Evolutionary conservation across 345 rosid species (phyloP).

Genomic region (Brassica rapa): DNA sequence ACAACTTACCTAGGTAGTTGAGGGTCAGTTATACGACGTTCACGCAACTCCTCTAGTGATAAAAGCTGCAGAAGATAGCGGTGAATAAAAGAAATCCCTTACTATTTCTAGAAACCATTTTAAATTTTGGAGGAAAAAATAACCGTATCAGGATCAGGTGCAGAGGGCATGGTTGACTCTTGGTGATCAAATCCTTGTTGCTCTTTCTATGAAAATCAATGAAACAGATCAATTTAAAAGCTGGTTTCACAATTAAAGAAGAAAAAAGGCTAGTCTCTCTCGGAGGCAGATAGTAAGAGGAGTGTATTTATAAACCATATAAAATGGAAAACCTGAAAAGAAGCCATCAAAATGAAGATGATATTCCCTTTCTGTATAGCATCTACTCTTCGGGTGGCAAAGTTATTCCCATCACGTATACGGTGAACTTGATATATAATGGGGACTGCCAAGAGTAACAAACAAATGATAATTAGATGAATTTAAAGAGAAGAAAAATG

Average conservation of each 20-base stretch:
- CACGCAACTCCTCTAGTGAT: slow-evolving; percentile 79
- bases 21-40: slow-evolving; percentile 83
- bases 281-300: slow-evolving; percentile 5
- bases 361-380: slow-evolving; percentile 89
- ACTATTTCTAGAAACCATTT: background rate
- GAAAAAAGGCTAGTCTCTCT: slow-evolving; percentile 1
- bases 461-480: slow-evolving; percentile 12
- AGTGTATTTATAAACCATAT: background rate
- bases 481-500: slow-evolving; percentile 10
- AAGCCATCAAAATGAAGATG: slow-evolving; percentile 77
- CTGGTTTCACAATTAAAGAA: background rate
- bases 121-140: slow-evolving; percentile 26
- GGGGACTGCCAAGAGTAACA: slow-evolving; percentile 63
- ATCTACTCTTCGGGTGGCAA: slow-evolving; percentile 89
- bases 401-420: slow-evolving; percentile 87
- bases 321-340: slow-evolving; percentile 71
- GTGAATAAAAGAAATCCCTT: slow-evolving; percentile 9
- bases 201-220: slow-evolving; percentile 56
- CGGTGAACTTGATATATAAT: slow-evolving; percentile 77
- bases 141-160: slow-evolving; percentile 81
- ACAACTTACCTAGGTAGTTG: slow-evolving; percentile 72
- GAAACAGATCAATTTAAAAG: background rate
- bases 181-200: slow-evolving; percentile 81
- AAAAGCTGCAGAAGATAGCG: slow-evolving; percentile 65
- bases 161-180: slow-evolving; percentile 62